Base-by-base conservation (phyloP, 2,329 filamentous ascomycete genomes). In the Xylaria sp. region DNA sequence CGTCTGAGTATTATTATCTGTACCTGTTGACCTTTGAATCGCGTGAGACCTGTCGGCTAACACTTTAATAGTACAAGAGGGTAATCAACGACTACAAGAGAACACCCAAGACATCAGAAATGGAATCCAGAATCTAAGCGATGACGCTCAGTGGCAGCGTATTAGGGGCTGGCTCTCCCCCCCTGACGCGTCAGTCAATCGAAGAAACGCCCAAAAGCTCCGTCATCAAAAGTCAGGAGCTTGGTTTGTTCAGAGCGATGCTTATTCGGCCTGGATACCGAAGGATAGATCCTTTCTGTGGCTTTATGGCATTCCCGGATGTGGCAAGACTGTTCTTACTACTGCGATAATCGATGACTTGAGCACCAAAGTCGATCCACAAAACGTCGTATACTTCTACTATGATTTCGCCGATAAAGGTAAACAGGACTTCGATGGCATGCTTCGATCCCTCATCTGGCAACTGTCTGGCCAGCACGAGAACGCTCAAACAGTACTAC, bases 301-400 rank as follows among this genome's bases (percentile, higher is more conserved):
- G 74, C 68, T 77, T 4, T 58, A 75, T 62, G 73, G 76, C 1
- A 76, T 75, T 19, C 69, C 73, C 16, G 76, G 76, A 44, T 78
- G 75, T 53, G 75, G 76, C 9, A 78, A 78, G 61, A 77, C 74
- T 0, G 66, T 78, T 55, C 67, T 78, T 0, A 72, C 71, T 59
- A 76, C 72, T 4, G 73, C 69, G 1, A 63, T 77, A 30, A 66
- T 77, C n/a, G 54, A 73, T 58, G 56, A 71, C 54, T 54, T 71
- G 7, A 52, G 65, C 30, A 11, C 2, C 11, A 52, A 37, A 2
- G 23, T 42, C 30, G 39, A 23, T 10, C 44, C 34, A 23, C 48
- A 30, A 19, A 52, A 48, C 6, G 35, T 66, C 6, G 39, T 68
- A 1, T 75, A 74, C 54, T 76, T 74, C 63, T 75, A 72, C 59